Conservation (phyloP, 2,329 filamentous ascomycete species). For the Colletotrichum costaricense region DNA sequence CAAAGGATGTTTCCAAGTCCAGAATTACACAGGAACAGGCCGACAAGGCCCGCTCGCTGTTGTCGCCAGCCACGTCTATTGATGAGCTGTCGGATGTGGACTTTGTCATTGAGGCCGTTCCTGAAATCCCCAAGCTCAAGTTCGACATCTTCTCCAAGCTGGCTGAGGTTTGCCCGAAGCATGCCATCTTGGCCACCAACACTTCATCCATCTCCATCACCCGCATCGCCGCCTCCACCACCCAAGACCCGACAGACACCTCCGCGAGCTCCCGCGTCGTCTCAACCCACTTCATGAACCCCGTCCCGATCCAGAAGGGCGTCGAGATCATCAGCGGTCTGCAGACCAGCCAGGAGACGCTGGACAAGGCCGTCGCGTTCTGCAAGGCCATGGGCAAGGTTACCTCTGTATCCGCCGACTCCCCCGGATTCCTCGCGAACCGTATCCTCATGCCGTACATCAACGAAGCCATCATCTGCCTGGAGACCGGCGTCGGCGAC, state of each 20-base stretch:
- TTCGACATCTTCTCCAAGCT: constrained; percentile 86
- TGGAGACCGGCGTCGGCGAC: constrained; percentile 90
- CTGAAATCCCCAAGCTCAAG: constrained; percentile 90
- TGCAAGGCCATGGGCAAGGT: constrained; percentile 95
- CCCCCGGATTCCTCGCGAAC: constrained; percentile 95
- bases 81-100: constrained; percentile 85
- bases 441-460: constrained; percentile 99
- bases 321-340: constrained; percentile 97
- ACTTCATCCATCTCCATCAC: constrained; percentile 99
- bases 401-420: constrained; percentile 86
- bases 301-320: constrained; percentile 94
- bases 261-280: constrained; percentile 88
- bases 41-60: constrained; percentile 74
- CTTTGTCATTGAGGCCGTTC: constrained; percentile 97
- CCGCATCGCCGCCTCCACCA: constrained; percentile 89
- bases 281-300: constrained; percentile 99
- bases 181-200: constrained; percentile 95
- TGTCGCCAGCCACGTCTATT: constrained; percentile 78
- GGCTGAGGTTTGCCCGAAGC: constrained; percentile 82
- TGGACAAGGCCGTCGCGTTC: constrained; percentile 86
- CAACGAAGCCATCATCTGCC: constrained; percentile 95
- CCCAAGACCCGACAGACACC: constrained; percentile 80
- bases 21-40: constrained; percentile 86
- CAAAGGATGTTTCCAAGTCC: constrained; percentile 91
- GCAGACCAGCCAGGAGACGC: constrained; percentile 86